phyloP scores from a whole-genome alignment of 2,329 filamentous ascomycete genomes.

The Tolypocladium tropicale region DNA sequence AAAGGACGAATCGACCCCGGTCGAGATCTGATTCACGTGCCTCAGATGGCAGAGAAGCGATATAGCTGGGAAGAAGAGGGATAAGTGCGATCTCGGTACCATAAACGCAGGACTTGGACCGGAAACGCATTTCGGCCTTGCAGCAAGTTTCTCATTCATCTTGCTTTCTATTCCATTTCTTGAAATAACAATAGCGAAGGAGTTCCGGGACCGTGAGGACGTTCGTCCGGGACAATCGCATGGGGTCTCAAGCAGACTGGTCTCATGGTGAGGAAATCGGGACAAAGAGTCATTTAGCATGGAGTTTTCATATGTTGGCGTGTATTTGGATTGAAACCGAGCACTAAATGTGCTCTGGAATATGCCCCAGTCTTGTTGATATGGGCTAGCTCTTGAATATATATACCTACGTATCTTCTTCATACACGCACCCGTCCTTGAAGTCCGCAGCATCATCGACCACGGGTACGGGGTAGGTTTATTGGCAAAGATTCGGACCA shows the following conservation, averaged over 20 bases:
- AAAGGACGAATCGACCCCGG: slow-evolving; percentile 31
- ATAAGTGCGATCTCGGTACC: not conserved
- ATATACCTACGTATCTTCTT: not conserved
- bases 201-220: slow-evolving; percentile 5
- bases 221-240: not conserved
- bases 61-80: slow-evolving; percentile 40
- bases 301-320: not conserved
- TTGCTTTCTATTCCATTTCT: slow-evolving; percentile 1
- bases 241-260: not conserved
- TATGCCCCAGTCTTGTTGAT: not conserved
- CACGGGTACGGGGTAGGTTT: not conserved
- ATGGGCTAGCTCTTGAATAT: not conserved
- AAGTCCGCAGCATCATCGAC: too few species aligned
- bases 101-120: not conserved
- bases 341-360: not conserved
- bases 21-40: slow-evolving; percentile 38
- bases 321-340: not conserved
- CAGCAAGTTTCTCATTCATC: not conserved
- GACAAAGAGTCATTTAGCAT: not conserved
- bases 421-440: too few species aligned
- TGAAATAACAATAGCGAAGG: slow-evolving; percentile 8
- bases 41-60: slow-evolving; percentile 36
- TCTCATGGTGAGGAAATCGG: not conserved
- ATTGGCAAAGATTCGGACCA: not conserved
- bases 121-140: not conserved